phyloP scores from a whole-genome alignment of 768 basidiomycete species.

The Botryobasidium botryosum region DNA sequence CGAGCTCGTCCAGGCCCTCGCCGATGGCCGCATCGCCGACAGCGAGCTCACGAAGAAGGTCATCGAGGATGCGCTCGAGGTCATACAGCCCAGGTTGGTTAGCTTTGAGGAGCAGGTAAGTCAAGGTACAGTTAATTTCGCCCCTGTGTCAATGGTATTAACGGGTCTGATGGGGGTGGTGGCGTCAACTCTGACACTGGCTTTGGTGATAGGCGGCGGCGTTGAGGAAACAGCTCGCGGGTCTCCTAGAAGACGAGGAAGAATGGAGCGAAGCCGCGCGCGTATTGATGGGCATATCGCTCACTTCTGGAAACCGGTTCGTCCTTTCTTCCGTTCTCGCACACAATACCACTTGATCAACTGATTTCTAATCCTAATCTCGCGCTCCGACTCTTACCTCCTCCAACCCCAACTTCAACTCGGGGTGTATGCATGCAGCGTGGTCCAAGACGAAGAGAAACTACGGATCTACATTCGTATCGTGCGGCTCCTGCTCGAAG shows the following conservation, averaged over 20 bases:
- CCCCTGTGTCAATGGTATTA: no score
- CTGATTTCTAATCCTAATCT: no score
- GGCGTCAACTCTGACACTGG: no score
- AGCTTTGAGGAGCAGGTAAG: constrained; percentile 92
- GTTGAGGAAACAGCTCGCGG: constrained; percentile 76
- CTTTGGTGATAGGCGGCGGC: constrained; percentile 67
- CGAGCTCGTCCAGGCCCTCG: constrained; percentile 59
- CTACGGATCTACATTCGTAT: constrained; percentile 85
- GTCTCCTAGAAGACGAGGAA: constrained; percentile 75
- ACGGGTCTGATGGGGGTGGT: no score
- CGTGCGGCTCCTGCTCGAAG: constrained; percentile 83
- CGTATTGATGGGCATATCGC: constrained; percentile 84
- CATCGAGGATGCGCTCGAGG: constrained; percentile 54
- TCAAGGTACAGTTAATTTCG: no score
- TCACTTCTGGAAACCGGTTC: no score
- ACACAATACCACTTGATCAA: no score
- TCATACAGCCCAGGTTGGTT: constrained; percentile 62
- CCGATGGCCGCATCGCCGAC: constrained; percentile 35
- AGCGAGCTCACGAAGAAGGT: constrained; percentile 45
- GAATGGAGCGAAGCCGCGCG: constrained; percentile 89
- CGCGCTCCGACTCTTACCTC: no score
- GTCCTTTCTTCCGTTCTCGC: no score
- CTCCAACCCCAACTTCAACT: no score
- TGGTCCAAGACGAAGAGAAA: constrained; percentile 73
- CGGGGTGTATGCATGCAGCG: no score